These are phyloP conservation scores for Symbiotaphrina buchneri DNA, from an alignment of 495 filamentous ascomycete genomes.

Conservation along the genomic window DNA sequence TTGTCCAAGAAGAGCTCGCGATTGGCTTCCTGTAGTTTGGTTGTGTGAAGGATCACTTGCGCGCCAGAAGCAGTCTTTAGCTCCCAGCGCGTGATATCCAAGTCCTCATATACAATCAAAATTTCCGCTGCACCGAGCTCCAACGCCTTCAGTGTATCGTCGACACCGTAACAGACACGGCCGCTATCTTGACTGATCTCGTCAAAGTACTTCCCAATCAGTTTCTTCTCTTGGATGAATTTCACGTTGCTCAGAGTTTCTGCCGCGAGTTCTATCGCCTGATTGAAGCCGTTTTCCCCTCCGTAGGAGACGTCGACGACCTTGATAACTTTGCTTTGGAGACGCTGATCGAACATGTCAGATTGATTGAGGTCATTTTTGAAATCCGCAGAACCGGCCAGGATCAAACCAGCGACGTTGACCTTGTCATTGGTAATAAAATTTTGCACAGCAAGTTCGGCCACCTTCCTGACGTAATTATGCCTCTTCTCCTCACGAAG, in stretches of 20 bases:
- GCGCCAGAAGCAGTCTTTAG: constrained; percentile 53
- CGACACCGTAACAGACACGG: constrained; percentile 90
- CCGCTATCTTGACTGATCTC: constrained; percentile 95
- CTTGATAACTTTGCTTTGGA: constrained; percentile 92
- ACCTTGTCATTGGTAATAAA: constrained; percentile 96
- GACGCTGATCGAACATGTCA: constrained; percentile 83
- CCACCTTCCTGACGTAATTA: constrained; percentile 98
- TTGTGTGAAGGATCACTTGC: constrained; percentile 64
- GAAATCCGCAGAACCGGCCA: constrained; percentile 96
- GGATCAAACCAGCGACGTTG: constrained; percentile 83
- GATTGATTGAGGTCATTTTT: constrained; percentile 97
- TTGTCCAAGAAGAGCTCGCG: constrained; percentile 82
- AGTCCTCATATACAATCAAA: constrained; percentile 92
- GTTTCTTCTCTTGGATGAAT: constrained; percentile 99
- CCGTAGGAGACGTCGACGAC: constrained; percentile 97
- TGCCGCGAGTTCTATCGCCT: constrained; percentile 83
- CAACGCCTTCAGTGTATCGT: constrained; percentile 93
- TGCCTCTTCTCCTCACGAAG: constrained; percentile 98
- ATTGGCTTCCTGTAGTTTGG: constrained; percentile 60
- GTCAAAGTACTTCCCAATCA: constrained; percentile 95
- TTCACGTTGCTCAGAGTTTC: constrained; percentile 99
- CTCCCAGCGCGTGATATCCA: constrained; percentile 79
- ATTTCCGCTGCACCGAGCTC: constrained; percentile 88
- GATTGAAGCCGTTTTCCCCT: constrained; percentile 98
- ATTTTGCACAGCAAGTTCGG: constrained; percentile 92